These are phyloP conservation scores for Wickerhamiella spandovensis DNA, from an alignment of 805 yeast species.

Conservation along the genomic window DNA sequence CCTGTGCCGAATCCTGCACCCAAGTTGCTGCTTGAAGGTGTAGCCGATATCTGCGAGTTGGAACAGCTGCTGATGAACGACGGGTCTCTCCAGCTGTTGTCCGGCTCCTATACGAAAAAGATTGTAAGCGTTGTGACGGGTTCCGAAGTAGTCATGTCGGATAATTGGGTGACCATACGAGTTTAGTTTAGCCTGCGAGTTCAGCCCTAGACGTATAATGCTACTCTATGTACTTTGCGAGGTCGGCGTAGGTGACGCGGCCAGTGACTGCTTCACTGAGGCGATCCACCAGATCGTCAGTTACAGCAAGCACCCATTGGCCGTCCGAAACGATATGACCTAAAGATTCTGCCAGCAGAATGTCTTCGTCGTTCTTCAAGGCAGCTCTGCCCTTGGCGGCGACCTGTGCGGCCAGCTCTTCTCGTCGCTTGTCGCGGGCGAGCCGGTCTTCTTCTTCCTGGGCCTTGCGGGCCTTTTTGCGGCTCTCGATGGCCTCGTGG, in stretches of 20 bases:
- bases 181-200: no score
- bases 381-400: conserved; percentile 11
- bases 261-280: neutral
- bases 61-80: no score
- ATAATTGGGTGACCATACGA: no score
- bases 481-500: conserved; percentile 13
- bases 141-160: no score
- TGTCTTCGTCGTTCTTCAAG: conserved; percentile 11
- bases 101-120: no score
- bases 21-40: no score
- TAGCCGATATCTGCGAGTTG: no score
- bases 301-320: conserved; percentile 10
- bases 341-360: conserved; percentile 11
- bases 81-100: no score
- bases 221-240: neutral
- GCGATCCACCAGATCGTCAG: conserved; percentile 1
- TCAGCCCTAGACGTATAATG: no score
- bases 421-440: conserved; percentile 9
- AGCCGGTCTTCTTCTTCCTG: conserved; percentile 14
- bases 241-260: neutral
- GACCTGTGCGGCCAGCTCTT: conserved; percentile 8
- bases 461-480: conserved; percentile 11
- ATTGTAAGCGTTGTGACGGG: no score
- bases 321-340: conserved; percentile 13
- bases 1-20: no score